Conservation (phyloP, 148 eudicot species). For the Persicaria tinctoria region DNA sequence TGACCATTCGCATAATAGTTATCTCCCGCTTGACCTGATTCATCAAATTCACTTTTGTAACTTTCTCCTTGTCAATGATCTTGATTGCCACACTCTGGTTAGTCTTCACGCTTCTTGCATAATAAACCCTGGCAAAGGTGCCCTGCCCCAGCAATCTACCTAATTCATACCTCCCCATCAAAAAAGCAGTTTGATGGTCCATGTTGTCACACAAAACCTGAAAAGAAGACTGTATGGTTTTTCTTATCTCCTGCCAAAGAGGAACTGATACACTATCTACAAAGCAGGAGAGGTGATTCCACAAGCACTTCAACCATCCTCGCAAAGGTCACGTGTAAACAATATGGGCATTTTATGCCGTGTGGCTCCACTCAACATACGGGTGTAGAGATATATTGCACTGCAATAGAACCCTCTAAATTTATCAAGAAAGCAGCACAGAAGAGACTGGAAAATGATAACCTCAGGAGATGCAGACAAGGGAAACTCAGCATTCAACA, state of each 20-base stretch:
- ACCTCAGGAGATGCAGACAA: not conserved
- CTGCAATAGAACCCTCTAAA: not conserved
- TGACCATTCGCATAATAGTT: conserved; percentile 51
- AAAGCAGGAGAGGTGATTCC: not conserved
- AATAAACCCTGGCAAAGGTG: conserved; percentile 67
- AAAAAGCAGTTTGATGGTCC: conserved; percentile 16
- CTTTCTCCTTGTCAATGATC: conserved; percentile 60
- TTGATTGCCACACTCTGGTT: conserved; percentile 75
- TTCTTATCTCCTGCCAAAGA: not conserved
- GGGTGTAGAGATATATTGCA: not conserved
- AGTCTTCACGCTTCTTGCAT: conserved; percentile 45
- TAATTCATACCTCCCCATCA: conserved; percentile 52
- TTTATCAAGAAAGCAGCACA: conserved; percentile 3
- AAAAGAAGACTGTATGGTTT: not conserved
- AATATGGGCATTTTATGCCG: conserved; percentile 2
- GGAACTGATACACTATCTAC: not conserved
- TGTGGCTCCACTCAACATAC: conserved; percentile 7
- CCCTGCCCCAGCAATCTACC: conserved; percentile 79
- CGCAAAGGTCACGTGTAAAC: conserved; percentile 2
- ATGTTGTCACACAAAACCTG: conserved; percentile 4
- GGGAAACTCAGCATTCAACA: conserved; percentile 10
- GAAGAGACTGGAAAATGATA: not conserved
- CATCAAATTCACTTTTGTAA: conserved; percentile 41
- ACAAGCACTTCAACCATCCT: conserved; percentile 14
- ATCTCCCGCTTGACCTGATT: conserved; percentile 70